These are phyloP conservation scores for Phialocephala sp. DNA, from an alignment of 2,329 filamentous ascomycete species.

Conservation along the genomic window DNA sequence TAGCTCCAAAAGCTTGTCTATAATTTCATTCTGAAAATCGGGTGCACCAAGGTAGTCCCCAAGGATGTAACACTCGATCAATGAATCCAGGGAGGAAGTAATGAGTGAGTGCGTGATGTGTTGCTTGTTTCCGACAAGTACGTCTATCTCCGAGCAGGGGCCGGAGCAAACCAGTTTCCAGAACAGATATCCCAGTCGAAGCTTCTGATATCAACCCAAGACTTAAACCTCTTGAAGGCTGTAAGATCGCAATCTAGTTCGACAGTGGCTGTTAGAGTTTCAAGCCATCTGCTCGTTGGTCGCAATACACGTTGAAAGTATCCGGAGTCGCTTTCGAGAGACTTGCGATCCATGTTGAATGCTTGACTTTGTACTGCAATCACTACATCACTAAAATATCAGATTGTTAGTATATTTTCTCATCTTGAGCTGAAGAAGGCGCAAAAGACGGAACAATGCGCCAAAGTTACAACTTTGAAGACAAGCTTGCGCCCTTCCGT, in stretches of 20 bases:
- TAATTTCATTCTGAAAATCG: not conserved
- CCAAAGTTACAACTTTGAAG: not conserved
- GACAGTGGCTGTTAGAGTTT: not conserved
- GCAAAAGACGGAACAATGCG: not conserved
- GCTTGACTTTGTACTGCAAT: not conserved
- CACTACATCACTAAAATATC: not conserved
- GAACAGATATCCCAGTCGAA: not conserved
- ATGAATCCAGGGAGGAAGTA: not conserved
- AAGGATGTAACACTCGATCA: not conserved
- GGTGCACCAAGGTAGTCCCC: not conserved
- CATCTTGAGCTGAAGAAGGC: not conserved
- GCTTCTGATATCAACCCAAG: not conserved
- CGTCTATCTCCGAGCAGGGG: not conserved
- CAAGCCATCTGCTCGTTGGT: not conserved
- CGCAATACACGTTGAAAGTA: not conserved
- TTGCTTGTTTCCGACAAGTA: not conserved
- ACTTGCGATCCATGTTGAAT: not conserved
- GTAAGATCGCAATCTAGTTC: not conserved
- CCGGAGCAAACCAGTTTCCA: not conserved
- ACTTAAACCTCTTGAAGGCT: not conserved
- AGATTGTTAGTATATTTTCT: not conserved
- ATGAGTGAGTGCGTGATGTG: not conserved
- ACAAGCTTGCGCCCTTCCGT: not conserved
- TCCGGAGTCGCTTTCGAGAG: not conserved
- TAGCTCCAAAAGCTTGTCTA: not conserved